Conservation (phyloP, 208 protist species). For the Leishmania tarentolae region DNA sequence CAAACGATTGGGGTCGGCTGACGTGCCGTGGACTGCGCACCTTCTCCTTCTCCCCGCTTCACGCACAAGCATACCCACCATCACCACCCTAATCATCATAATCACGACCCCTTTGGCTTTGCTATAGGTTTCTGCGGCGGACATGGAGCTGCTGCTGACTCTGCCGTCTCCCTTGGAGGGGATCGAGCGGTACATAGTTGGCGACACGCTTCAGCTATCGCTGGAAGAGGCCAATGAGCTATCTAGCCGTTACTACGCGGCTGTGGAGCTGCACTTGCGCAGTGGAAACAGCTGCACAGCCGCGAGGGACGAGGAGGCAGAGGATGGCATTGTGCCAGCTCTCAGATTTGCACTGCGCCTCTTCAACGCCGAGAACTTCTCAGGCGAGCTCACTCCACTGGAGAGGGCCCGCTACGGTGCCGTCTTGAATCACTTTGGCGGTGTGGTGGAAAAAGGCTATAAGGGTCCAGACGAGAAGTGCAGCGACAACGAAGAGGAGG, state of each 20-base stretch:
- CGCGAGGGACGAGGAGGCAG: background rate
- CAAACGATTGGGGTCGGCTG: background rate
- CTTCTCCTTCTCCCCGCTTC: background rate
- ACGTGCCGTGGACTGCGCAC: background rate
- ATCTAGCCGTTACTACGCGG: constrained; percentile 39
- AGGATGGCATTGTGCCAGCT: constrained; percentile 57
- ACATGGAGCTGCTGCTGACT: constrained; percentile 52
- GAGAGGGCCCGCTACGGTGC: constrained; percentile 51
- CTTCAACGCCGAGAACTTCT: constrained; percentile 90
- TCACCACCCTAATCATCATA: background rate
- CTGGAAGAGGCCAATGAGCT: constrained; percentile 43
- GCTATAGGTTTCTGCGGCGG: background rate
- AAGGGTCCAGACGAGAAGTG: constrained; percentile 5
- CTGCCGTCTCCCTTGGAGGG: constrained; percentile 50
- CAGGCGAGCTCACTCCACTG: constrained; percentile 60
- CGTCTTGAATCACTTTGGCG: constrained; percentile 51
- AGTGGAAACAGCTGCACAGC: constrained; percentile 1
- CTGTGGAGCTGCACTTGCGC: constrained; percentile 52
- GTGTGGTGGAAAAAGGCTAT: constrained; percentile 19
- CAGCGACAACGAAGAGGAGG: constrained; percentile 17
- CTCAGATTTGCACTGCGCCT: constrained; percentile 78
- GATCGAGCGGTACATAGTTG: constrained; percentile 30
- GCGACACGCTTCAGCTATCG: constrained; percentile 46
- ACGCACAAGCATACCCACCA: background rate
- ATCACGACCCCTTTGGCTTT: background rate